A percentile compares a stretch with the other conserved stretches of the same genome.
Conservation (phyloP, 805 yeast species). For the Ogataea nakhonphanomensis region DNA sequence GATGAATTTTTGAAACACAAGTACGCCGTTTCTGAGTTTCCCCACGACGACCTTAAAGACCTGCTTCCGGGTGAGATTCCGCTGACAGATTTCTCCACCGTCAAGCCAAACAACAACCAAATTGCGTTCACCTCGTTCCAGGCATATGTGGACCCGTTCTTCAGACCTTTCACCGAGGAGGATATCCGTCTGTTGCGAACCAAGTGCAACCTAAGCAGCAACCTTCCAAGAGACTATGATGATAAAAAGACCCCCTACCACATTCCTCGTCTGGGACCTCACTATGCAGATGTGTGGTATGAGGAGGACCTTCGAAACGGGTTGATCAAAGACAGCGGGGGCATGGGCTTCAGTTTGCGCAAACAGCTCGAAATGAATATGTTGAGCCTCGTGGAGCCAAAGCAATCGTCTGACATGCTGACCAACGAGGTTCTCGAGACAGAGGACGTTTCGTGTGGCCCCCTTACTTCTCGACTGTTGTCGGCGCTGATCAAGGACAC, state of each 20-base stretch:
- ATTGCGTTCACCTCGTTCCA: conserved; percentile 88
- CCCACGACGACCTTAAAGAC: conserved; percentile 68
- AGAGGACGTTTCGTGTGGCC: conserved; percentile 84
- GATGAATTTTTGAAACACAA: conserved; percentile 65
- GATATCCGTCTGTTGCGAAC: conserved; percentile 72
- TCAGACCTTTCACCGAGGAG: conserved; percentile 72
- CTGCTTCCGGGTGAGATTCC: conserved; percentile 88
- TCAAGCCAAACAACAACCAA: conserved; percentile 81
- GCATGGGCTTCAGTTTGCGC: conserved; percentile 16
- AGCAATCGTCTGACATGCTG: conserved; percentile 54
- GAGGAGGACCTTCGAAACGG: conserved; percentile 60
- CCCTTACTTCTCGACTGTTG: conserved; percentile 76
- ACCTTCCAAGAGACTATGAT: conserved; percentile 49
- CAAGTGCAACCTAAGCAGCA: conserved; percentile 54
- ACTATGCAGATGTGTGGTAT: conserved; percentile 81
- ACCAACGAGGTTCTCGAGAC: conserved; percentile 63
- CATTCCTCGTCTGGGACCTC: conserved; percentile 82
- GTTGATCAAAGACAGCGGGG: conserved; percentile 16
- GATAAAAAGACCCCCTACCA: conserved; percentile 67
- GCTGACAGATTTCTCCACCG: conserved; percentile 75
- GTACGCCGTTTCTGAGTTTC: conserved; percentile 89
- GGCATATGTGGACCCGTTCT: conserved; percentile 80
- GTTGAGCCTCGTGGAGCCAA: conserved; percentile 39
- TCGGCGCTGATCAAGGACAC: conserved; percentile 68
- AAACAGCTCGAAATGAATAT: conserved; percentile 24